Evolutionary conservation across 2,329 filamentous ascomycete species (phyloP).

Genomic region (Davidsoniella eucalypti): DNA sequence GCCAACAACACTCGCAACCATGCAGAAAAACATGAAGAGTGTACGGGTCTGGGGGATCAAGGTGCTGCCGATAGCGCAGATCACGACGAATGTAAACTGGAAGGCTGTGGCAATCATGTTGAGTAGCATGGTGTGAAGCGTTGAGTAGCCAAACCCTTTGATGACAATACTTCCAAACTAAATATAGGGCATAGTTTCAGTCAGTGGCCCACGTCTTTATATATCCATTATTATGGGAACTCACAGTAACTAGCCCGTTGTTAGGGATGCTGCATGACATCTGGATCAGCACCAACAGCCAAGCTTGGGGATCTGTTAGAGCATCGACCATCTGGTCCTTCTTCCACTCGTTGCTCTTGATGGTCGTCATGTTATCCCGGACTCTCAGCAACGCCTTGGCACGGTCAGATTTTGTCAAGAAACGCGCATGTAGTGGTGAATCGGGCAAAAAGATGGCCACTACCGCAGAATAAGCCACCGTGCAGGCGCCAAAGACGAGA

Average conservation of each 20-base stretch:
- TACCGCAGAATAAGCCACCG: constrained; percentile 32
- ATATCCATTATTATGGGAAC: neutral
- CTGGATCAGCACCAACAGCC: constrained; percentile 17
- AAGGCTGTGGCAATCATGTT: constrained; percentile 12
- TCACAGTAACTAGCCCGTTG: constrained; percentile 17
- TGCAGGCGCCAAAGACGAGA: constrained; percentile 39
- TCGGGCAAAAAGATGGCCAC: constrained; percentile 44
- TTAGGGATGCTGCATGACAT: constrained; percentile 19
- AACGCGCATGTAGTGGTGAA: constrained; percentile 18
- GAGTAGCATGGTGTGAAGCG: constrained; percentile 13
- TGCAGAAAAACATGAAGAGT: constrained; percentile 17
- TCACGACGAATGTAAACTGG: constrained; percentile 16
- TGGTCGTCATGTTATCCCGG: constrained; percentile 18
- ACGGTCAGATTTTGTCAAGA: constrained; percentile 17
- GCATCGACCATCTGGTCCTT: constrained; percentile 19
- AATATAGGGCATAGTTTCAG: constrained; percentile 13
- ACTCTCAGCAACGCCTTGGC: constrained; percentile 20
- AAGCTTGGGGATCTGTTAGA: constrained; percentile 17
- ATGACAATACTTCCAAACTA: constrained; percentile 18
- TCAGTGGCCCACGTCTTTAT: neutral
- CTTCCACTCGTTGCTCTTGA: constrained; percentile 17
- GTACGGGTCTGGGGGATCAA: constrained; percentile 17
- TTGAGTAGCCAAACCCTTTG: constrained; percentile 15
- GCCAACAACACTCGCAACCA: constrained; percentile 15
- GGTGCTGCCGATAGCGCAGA: constrained; percentile 15